phyloP scores from a whole-genome alignment of 768 basidiomycete genomes.

The Chalciporus pseudorubinellus region DNA sequence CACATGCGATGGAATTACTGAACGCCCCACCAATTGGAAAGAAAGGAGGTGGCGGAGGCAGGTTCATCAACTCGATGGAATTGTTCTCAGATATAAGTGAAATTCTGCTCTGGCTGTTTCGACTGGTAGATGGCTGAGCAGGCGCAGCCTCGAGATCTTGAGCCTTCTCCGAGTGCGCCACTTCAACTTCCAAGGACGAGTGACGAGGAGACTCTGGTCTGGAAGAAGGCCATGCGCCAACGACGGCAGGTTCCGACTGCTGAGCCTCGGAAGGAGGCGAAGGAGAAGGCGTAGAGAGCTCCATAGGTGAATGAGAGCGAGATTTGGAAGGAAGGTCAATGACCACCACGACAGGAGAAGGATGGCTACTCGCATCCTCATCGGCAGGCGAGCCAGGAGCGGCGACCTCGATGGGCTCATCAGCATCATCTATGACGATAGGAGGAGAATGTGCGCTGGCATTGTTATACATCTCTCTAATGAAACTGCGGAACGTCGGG shows the following conservation, averaged over 20 bases:
- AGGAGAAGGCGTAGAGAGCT: slow-evolving; percentile 42
- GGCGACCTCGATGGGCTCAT: slow-evolving; percentile 10
- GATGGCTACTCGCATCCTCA: not conserved
- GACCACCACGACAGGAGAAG: slow-evolving; percentile 19
- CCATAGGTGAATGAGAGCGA: slow-evolving; percentile 48
- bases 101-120: slow-evolving; percentile 10
- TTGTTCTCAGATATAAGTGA: slow-evolving; percentile 9
- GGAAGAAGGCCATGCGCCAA: slow-evolving; percentile 45
- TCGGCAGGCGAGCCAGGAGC: slow-evolving; percentile 8
- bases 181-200: slow-evolving; percentile 14
- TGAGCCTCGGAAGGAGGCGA: slow-evolving; percentile 18
- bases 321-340: slow-evolving; percentile 25
- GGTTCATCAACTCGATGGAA: slow-evolving; percentile 14
- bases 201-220: slow-evolving; percentile 33
- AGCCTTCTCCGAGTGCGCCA: slow-evolving; percentile 6
- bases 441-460: slow-evolving; percentile 10
- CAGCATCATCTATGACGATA: slow-evolving; percentile 6
- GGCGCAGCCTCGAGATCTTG: not conserved
- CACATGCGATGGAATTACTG: slow-evolving; percentile 15
- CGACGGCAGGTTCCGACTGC: slow-evolving; percentile 35
- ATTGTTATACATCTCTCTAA: slow-evolving; percentile 26
- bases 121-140: slow-evolving; percentile 2
- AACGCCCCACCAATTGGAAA: slow-evolving; percentile 21
- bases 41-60: slow-evolving; percentile 16
- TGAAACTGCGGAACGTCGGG: slow-evolving; percentile 31